Evolutionary conservation across 176 grass and related monocot genomes (phyloP).

Genomic region (Phoenix roebelenii): DNA sequence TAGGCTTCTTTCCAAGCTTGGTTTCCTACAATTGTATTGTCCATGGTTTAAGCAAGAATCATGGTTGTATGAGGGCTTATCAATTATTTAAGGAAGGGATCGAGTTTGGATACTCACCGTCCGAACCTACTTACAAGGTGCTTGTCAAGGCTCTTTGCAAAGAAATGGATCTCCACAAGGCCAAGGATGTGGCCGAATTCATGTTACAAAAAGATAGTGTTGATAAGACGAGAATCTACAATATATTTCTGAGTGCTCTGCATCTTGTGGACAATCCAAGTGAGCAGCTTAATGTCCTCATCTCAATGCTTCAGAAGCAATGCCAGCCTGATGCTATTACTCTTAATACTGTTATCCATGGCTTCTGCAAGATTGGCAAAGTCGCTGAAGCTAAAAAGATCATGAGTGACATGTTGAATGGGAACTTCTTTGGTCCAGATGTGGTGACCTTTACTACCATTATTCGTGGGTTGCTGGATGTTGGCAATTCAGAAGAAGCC

Average conservation of each 20-base stretch:
- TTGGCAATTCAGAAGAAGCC: constrained; percentile 43
- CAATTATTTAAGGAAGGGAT: constrained; percentile 68
- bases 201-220: constrained; percentile 33
- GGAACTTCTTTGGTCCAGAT: constrained; percentile 62
- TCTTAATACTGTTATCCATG: constrained; percentile 79
- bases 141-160: constrained; percentile 57
- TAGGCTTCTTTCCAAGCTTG: constrained; percentile 38
- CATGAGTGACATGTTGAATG: constrained; percentile 60
- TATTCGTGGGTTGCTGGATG: constrained; percentile 49
- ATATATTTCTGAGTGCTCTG: constrained; percentile 67
- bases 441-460: constrained; percentile 80
- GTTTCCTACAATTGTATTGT: constrained; percentile 88
- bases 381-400: constrained; percentile 66
- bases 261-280: constrained; percentile 49
- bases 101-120: constrained; percentile 33
- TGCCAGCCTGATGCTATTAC: constrained; percentile 64
- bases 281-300: constrained; percentile 58
- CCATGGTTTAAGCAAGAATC: constrained; percentile 58
- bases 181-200: constrained; percentile 50
- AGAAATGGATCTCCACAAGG: constrained; percentile 61
- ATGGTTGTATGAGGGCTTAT: constrained; percentile 48
- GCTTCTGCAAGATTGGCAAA: constrained; percentile 74
- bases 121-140: constrained; percentile 56
- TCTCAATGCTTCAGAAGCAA: constrained; percentile 71
- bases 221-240: constrained; percentile 59